Evolutionary conservation across 768 basidiomycete genomes (phyloP).

Genomic region (Chalciporus chontae): DNA sequence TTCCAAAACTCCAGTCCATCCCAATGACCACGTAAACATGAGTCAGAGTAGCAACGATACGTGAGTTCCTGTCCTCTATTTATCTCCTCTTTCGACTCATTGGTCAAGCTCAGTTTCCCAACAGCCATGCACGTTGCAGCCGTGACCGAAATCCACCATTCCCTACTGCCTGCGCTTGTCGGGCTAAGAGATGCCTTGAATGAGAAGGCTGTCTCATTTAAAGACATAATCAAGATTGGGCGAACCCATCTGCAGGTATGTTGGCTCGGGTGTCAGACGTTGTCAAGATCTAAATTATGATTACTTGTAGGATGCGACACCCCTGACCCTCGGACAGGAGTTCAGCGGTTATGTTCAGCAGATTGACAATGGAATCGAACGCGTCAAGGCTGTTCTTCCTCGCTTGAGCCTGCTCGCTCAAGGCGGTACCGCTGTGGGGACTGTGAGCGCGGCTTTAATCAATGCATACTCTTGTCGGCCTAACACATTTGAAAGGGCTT

Average conservation of each 20-base stretch:
- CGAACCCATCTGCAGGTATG: slow-evolving; percentile 88
- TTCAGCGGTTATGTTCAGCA: slow-evolving; percentile 99
- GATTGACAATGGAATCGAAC: slow-evolving; percentile 83
- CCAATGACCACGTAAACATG: slow-evolving; percentile 99
- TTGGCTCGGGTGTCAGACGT: background rate
- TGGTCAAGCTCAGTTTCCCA: slow-evolving; percentile 66
- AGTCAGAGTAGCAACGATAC: slow-evolving; percentile 99
- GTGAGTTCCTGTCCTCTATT: slow-evolving; percentile 42
- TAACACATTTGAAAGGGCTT: slow-evolving; percentile 59
- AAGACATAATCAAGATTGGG: slow-evolving; percentile 96
- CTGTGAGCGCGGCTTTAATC: slow-evolving; percentile 47
- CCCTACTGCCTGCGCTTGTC: slow-evolving; percentile 80
- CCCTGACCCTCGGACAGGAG: slow-evolving; percentile 96
- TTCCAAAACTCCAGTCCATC: slow-evolving; percentile 95
- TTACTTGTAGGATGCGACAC: slow-evolving; percentile 81
- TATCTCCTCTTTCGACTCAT: background rate
- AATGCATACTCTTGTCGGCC: background rate
- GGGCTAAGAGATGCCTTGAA: slow-evolving; percentile 83
- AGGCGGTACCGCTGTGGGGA: slow-evolving; percentile 98
- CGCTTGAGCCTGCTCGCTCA: slow-evolving; percentile 89
- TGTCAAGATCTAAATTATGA: background rate
- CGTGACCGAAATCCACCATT: slow-evolving; percentile 77
- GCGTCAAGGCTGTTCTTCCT: slow-evolving; percentile 77
- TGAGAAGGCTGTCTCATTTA: slow-evolving; percentile 78
- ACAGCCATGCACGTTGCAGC: slow-evolving; percentile 99